Evolutionary conservation across 345 rosid genomes (phyloP).

Genomic region (Citrus australasica): DNA sequence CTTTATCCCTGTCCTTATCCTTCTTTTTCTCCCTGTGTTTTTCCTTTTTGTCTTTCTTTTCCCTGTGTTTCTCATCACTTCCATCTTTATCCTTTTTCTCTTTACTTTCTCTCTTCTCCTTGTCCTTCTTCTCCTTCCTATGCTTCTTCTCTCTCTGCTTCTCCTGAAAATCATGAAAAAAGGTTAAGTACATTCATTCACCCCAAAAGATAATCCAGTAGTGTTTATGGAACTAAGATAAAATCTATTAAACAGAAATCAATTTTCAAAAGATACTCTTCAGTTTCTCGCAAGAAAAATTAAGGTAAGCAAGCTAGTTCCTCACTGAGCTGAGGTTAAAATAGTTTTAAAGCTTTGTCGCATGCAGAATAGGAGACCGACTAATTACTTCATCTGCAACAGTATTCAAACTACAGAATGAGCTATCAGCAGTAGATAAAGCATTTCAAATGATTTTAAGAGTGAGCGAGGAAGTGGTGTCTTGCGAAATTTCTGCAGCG

Average conservation of each 20-base stretch:
- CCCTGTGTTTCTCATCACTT: conserved; percentile 46
- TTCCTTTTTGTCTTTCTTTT: conserved; percentile 49
- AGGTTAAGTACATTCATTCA: not conserved
- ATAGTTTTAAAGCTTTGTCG: not conserved
- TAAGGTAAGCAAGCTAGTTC: not conserved
- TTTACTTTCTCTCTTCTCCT: conserved; percentile 45
- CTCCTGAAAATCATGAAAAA: conserved; percentile 33
- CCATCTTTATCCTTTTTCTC: conserved; percentile 46
- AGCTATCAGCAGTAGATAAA: not conserved
- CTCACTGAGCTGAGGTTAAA: not conserved
- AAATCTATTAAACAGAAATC: not conserved
- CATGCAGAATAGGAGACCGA: not conserved
- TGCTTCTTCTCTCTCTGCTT: conserved; percentile 50
- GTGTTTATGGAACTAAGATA: not conserved
- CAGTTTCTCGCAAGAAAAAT: not conserved
- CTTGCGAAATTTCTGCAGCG: not conserved
- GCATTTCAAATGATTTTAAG: not conserved
- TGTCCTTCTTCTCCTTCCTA: conserved; percentile 51
- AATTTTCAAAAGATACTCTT: not conserved
- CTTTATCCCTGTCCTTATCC: conserved; percentile 33
- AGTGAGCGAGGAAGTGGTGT: not conserved
- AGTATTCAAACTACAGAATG: not conserved
- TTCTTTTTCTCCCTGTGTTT: conserved; percentile 37
- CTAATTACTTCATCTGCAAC: not conserved
- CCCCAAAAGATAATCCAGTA: not conserved